phyloP scores from a whole-genome alignment of 2,329 filamentous ascomycete genomes.

The Colletotrichum costaricense region DNA sequence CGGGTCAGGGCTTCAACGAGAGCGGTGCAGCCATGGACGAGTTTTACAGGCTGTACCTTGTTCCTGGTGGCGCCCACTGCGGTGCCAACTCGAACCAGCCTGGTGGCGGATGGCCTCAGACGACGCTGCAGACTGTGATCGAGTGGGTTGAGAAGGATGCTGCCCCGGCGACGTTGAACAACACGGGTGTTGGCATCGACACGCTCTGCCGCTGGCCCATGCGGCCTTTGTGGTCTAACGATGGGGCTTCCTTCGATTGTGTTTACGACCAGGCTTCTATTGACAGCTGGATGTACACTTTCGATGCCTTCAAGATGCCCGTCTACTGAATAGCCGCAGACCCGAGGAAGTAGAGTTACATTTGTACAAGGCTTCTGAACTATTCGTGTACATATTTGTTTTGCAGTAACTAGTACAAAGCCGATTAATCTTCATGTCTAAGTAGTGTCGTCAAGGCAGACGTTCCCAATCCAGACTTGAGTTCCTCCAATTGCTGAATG shows the following conservation, averaged over 20 bases:
- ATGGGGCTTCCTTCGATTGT: slow-evolving; percentile 7
- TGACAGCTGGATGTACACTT: slow-evolving; percentile 24
- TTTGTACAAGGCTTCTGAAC: background rate
- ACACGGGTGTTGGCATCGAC: slow-evolving; percentile 47
- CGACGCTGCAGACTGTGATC: slow-evolving; percentile 58
- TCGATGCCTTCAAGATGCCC: slow-evolving; percentile 33
- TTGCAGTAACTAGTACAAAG: background rate
- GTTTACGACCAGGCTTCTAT: slow-evolving; percentile 24
- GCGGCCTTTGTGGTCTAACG: slow-evolving; percentile 50
- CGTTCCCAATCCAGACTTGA: too few species aligned
- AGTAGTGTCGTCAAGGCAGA: too few species aligned
- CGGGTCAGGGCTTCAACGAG: slow-evolving; percentile 46
- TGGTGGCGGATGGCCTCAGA: slow-evolving; percentile 34
- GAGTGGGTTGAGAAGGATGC: slow-evolving; percentile 63
- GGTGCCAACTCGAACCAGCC: slow-evolving; percentile 57
- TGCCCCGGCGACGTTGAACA: slow-evolving; percentile 56
- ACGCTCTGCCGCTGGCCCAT: slow-evolving; percentile 55
- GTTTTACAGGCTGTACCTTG: slow-evolving; percentile 52
- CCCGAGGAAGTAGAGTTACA: background rate
- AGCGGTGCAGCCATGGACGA: slow-evolving; percentile 41
- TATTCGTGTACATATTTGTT: background rate
- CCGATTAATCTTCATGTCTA: background rate
- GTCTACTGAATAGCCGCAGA: slow-evolving; percentile 10
- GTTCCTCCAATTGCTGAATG: too few species aligned
- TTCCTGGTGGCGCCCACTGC: slow-evolving; percentile 66